Conservation (phyloP, 805 yeast genomes). For the Myxozyma udenii region DNA sequence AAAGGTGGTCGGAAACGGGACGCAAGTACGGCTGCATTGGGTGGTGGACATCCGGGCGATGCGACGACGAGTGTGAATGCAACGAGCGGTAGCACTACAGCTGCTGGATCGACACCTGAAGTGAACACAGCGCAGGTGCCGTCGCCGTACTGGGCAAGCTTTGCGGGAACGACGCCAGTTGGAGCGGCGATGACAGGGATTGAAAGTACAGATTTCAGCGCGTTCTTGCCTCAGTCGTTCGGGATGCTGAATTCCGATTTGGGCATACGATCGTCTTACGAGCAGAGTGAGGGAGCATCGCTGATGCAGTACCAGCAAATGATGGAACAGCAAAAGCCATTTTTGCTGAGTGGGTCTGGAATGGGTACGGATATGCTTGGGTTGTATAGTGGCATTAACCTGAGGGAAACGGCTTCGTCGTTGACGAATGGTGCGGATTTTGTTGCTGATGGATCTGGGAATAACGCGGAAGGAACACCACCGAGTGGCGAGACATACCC, state of each 20-base stretch:
- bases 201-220: not conserved
- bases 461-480: too few relatives aligned
- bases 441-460: not conserved
- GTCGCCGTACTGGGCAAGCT: not conserved
- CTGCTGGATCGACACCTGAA: not conserved
- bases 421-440: not conserved
- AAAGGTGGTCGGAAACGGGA: too few relatives aligned
- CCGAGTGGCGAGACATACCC: too few relatives aligned
- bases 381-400: not conserved
- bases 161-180: not conserved
- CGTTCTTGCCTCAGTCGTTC: too few relatives aligned
- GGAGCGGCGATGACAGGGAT: not conserved
- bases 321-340: slow-evolving; percentile 4
- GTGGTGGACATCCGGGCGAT: not conserved
- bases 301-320: too few relatives aligned
- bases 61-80: not conserved
- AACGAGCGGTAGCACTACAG: not conserved
- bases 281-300: too few relatives aligned
- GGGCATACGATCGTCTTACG: too few relatives aligned
- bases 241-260: too few relatives aligned
- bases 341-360: slow-evolving; percentile 7
- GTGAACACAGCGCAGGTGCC: not conserved
- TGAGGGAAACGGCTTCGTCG: not conserved
- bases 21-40: too few relatives aligned
- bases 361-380: slow-evolving; percentile 13